Evolutionary conservation across 2,329 filamentous ascomycete genomes (phyloP), one percentile per base, ranked within the genome.

Genomic region (Rutstroemia sp.): DNA sequence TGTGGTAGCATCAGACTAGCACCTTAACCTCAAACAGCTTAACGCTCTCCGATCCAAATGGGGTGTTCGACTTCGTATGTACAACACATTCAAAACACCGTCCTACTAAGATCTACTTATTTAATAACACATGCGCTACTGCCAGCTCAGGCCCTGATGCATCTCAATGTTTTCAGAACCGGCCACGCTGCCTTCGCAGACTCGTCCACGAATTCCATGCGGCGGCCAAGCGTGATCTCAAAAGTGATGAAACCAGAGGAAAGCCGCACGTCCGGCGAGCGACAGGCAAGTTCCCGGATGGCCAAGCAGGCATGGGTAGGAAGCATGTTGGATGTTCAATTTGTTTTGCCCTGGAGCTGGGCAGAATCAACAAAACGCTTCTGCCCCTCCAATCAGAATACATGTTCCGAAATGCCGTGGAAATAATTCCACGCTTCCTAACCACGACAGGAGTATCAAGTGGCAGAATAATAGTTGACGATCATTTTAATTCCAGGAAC

Each of bases 81-180:
- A 57, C 61, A 63, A 54, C 60, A 49, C 60, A 62, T 57, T 45
- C 59, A 60, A 64, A 62, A 62, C 60, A 60, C 34, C 36, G 53
- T 60, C 53, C 60, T 61, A 63, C 57, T 54, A 53, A 36, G 53
- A 59, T 50, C 60, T 61, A 63, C 57, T 54, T 47, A 47, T 49
- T 53, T 44, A 51, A 50, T 39, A 25, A 36, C 47, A 50, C 25
- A 36, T 50, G 46, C 42, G 25, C 46, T 51, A 40, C 56, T 47
- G 42, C 49, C 56, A 55, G 39, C 54, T 57, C 38, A 44, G 46
- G 53, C 53, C 53, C 34, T 51, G 53, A 45, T 55, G 46, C 53
- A 51, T 55, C 50, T 51, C 38, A 45, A 50, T 48, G 30, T 47
- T 55, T 55, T 45, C 53, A 36, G 27, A 40, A 55, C 12, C n/a